phyloP scores from a whole-genome alignment of 441 rosid species.

The Pelargonium exstipulatum region DNA sequence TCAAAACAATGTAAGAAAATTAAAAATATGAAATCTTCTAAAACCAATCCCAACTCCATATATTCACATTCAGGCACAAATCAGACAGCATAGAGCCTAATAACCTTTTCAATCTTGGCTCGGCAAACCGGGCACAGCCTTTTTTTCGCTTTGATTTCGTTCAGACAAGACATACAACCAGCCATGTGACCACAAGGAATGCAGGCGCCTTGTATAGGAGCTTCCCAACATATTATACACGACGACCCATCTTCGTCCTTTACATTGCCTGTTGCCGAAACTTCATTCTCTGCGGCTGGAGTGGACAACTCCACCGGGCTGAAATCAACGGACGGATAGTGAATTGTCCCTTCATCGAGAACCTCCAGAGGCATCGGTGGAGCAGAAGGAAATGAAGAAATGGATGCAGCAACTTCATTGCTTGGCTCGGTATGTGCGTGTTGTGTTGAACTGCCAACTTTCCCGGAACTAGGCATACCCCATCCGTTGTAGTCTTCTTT shows the following conservation, averaged over 20 bases:
- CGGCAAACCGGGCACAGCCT: constrained; percentile 57
- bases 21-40: neutral
- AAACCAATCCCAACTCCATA: neutral
- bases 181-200: constrained; percentile 73
- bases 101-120: constrained; percentile 34
- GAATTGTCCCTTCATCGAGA: constrained; percentile 33
- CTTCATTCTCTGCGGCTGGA: constrained; percentile 19
- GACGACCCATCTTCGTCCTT: constrained; percentile 33
- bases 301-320: constrained; percentile 22
- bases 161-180: constrained; percentile 57
- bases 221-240: constrained; percentile 61
- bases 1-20: too few species aligned
- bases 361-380: constrained; percentile 36
- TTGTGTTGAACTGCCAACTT: constrained; percentile 21
- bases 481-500: constrained; percentile 32
- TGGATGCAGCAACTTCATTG: constrained; percentile 3
- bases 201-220: constrained; percentile 53
- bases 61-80: constrained; percentile 1
- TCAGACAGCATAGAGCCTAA: constrained; percentile 50
- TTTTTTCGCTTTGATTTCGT: constrained; percentile 43
- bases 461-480: constrained; percentile 24
- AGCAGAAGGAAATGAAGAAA: constrained; percentile 43
- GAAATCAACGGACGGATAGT: constrained; percentile 38
- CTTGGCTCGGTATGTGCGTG: constrained; percentile 17
- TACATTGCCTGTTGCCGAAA: constrained; percentile 21